Evolutionary conservation across 2,329 filamentous ascomycete species (phyloP).

Genomic region (Penicillium brasilianum): DNA sequence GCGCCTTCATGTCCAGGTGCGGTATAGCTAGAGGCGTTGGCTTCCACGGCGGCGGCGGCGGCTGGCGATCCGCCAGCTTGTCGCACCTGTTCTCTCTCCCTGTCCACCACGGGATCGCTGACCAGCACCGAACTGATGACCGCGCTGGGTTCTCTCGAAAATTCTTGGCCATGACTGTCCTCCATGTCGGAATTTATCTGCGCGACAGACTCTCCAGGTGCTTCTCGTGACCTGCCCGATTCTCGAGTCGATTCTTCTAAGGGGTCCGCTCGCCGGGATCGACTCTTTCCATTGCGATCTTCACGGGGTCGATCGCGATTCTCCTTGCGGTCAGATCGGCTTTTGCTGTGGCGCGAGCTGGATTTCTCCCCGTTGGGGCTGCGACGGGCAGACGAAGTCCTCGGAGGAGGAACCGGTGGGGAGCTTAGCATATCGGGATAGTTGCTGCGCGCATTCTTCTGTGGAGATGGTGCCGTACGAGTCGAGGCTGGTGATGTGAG

Average conservation of each 20-base stretch:
- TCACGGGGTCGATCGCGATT: constrained; percentile 43
- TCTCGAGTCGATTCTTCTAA: constrained; percentile 49
- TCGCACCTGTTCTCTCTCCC: constrained; percentile 72
- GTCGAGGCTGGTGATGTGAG: constrained; percentile 50
- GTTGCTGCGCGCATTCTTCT: constrained; percentile 39
- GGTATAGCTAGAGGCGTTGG: constrained; percentile 55
- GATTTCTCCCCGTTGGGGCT: constrained; percentile 46
- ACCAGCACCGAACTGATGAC: constrained; percentile 78
- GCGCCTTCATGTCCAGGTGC: constrained; percentile 57
- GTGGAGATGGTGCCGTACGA: constrained; percentile 34
- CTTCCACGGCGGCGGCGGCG: constrained; percentile 51
- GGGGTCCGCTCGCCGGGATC: constrained; percentile 45
- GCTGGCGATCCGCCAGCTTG: constrained; percentile 62
- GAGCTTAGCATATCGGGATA: constrained; percentile 59
- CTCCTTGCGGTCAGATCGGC: constrained; percentile 44
- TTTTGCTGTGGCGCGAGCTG: constrained; percentile 48
- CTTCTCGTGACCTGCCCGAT: constrained; percentile 36
- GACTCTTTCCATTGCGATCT: constrained; percentile 48
- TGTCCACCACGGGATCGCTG: constrained; percentile 74
- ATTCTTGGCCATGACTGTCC: constrained; percentile 61
- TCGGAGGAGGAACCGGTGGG: constrained; percentile 75
- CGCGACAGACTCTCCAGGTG: constrained; percentile 38
- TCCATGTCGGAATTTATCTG: constrained; percentile 54
- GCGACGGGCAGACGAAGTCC: constrained; percentile 73
- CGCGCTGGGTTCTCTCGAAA: constrained; percentile 77